phyloP scores from a whole-genome alignment of 768 basidiomycete species.

The Suillus spraguei region DNA sequence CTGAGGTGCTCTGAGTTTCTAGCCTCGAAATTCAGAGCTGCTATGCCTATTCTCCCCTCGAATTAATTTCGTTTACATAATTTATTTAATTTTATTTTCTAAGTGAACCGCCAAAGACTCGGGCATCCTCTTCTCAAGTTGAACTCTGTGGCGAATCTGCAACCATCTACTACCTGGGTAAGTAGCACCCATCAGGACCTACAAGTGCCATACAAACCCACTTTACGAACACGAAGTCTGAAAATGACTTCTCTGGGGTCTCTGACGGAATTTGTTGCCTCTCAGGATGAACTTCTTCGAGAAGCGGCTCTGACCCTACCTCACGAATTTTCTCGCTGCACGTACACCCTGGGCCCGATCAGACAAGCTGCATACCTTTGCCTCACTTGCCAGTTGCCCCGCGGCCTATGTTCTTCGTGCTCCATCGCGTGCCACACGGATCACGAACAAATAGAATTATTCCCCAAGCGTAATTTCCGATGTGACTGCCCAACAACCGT shows the following conservation, averaged over 20 bases:
- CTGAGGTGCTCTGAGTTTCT: too few species aligned
- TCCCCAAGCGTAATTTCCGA: constrained; percentile 81
- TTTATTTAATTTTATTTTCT: background rate
- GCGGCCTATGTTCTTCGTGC: constrained; percentile 81
- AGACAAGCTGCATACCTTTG: constrained; percentile 86
- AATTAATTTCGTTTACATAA: background rate
- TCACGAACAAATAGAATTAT: constrained; percentile 86
- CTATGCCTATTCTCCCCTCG: too few species aligned
- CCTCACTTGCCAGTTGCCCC: constrained; percentile 64
- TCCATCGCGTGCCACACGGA: constrained; percentile 86
- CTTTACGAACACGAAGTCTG: background rate
- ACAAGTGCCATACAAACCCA: background rate
- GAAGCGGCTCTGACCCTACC: constrained; percentile 55
- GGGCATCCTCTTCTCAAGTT: background rate
- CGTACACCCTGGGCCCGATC: constrained; percentile 58
- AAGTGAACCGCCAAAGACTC: background rate
- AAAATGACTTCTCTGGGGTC: constrained; percentile 30
- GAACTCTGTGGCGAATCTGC: background rate
- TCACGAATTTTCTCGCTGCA: constrained; percentile 65
- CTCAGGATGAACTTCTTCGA: constrained; percentile 32
- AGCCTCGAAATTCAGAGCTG: too few species aligned
- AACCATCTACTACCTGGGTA: background rate
- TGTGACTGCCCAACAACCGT: constrained; percentile 82
- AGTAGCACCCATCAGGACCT: background rate
- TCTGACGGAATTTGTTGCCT: constrained; percentile 29